Percentiles rank a stretch among this genome's conserved stretches.
Evolutionary conservation across 805 yeast species (phyloP).

Genomic region (Saturnispora dispora): DNA sequence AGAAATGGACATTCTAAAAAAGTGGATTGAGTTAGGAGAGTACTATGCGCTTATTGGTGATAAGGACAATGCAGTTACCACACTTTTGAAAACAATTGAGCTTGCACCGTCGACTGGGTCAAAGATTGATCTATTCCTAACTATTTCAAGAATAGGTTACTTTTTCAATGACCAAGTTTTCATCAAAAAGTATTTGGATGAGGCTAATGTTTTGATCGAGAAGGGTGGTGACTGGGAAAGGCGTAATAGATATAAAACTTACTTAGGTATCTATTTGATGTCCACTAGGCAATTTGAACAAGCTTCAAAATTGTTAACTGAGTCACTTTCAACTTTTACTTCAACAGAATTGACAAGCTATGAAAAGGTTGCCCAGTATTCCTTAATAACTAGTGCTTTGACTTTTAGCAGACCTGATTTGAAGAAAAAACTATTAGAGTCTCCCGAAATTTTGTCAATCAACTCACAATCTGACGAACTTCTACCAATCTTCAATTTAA

Average conservation of each 20-base stretch:
- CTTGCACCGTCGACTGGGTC: slow-evolving; percentile 80
- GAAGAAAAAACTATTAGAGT: slow-evolving; percentile 77
- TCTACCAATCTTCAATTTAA: slow-evolving; percentile 73
- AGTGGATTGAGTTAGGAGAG: slow-evolving; percentile 76
- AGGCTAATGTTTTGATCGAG: slow-evolving; percentile 68
- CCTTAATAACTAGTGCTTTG: slow-evolving; percentile 81
- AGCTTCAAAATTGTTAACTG: slow-evolving; percentile 79
- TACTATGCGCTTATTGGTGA: slow-evolving; percentile 84
- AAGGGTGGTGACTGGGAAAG: slow-evolving; percentile 99
- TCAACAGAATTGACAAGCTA: slow-evolving; percentile 84
- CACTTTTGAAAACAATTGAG: slow-evolving; percentile 65
- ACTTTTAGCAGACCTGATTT: slow-evolving; percentile 75
- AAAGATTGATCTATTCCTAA: slow-evolving; percentile 77
- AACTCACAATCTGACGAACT: slow-evolving; percentile 60
- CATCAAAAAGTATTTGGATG: slow-evolving; percentile 64
- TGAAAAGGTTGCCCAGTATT: slow-evolving; percentile 82
- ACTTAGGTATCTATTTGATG: slow-evolving; percentile 73
- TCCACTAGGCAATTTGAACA: slow-evolving; percentile 80
- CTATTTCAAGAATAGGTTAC: slow-evolving; percentile 82
- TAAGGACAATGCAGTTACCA: slow-evolving; percentile 53
- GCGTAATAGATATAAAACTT: slow-evolving; percentile 87
- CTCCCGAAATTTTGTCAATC: slow-evolving; percentile 85
- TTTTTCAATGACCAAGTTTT: slow-evolving; percentile 71
- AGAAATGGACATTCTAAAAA: slow-evolving; percentile 69
- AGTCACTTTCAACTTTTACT: slow-evolving; percentile 90